Base-by-base conservation (phyloP, 768 basidiomycete genomes). In the Xanthoconium stramineum region DNA sequence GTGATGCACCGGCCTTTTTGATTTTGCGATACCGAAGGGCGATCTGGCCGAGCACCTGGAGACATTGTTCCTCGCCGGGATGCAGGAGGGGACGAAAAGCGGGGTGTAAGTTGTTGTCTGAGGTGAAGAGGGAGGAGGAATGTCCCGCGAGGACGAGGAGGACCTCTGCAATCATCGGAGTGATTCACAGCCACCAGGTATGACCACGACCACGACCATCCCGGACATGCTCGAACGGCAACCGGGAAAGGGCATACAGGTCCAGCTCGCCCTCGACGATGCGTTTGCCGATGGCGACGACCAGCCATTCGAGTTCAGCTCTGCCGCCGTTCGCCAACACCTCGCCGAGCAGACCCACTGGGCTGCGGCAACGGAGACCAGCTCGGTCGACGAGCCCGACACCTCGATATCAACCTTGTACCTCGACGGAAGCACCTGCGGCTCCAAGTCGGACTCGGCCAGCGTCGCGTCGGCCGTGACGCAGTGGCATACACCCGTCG, bases 131-230 rank as follows among this genome's bases (percentile, higher is more conserved):
- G 2, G 91, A 89, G 0, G 94, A 95, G 6, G 83, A 78, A 74
- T 97, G 93, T 37, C 94, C 94, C 3, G 89, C 85, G 47, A 97
- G 85, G 51, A 94, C 78, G 55, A 94, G 83, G 44, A 96, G 80
- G 53, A 95, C 76, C 73, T 96, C 94, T 62, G 92, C 87, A 60
- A 95, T 90, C 94, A 54, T 33, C 12, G 24, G 28, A 28, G 42
- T 30, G 28, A 9, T 7, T 24, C 53, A 56, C 49, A 52, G 62
- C 57, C 61, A 63, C 61, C 28, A 28, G 19, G 42, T 12, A 19
- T 19, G 30, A 17, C 40, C 56, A 70, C 62, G 60, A 42, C 65
- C 33, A 60, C 61, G 42, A 63, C 55, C 32, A 24, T 33, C 24
- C 28, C 43, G 9, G 49, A 63, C 51, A 44, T 24, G 13, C 52